Evolutionary conservation across 2,329 filamentous ascomycete genomes (phyloP).

Genomic region (Colletotrichum neosansevieriae): DNA sequence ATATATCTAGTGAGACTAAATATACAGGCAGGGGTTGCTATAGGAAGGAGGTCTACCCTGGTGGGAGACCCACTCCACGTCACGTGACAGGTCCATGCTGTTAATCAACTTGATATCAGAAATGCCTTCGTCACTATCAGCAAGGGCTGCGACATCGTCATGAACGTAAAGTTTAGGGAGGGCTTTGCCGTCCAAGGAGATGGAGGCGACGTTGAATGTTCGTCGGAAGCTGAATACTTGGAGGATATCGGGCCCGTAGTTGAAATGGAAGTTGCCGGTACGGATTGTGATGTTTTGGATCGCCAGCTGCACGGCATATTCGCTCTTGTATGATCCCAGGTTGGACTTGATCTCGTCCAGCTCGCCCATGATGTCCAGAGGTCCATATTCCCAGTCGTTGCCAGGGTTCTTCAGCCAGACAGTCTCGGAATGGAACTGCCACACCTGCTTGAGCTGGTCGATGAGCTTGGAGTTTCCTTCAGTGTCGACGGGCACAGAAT

Average conservation of each 20-base stretch:
- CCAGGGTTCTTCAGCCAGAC: slow-evolving; percentile 13
- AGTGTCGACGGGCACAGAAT: slow-evolving; percentile 3
- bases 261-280: slow-evolving; percentile 5
- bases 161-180: slow-evolving; percentile 11
- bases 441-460: slow-evolving; percentile 6
- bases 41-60: too few relatives aligned
- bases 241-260: neutral
- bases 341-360: slow-evolving; percentile 8
- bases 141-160: neutral
- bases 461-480: neutral
- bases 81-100: slow-evolving; percentile 11
- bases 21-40: too few relatives aligned
- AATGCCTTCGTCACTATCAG: neutral
- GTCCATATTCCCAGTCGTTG: slow-evolving; percentile 12
- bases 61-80: too few relatives aligned
- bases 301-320: slow-evolving; percentile 7
- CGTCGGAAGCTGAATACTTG: neutral
- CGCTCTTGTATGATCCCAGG: slow-evolving; percentile 1
- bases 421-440: slow-evolving; percentile 2
- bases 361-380: slow-evolving; percentile 7
- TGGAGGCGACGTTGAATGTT: neutral
- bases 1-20: too few relatives aligned
- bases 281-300: slow-evolving; percentile 18
- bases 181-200: slow-evolving; percentile 2
- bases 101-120: slow-evolving; percentile 17